Conservation (phyloP, 2,329 filamentous ascomycete species). For the Byssothecium circinans region DNA sequence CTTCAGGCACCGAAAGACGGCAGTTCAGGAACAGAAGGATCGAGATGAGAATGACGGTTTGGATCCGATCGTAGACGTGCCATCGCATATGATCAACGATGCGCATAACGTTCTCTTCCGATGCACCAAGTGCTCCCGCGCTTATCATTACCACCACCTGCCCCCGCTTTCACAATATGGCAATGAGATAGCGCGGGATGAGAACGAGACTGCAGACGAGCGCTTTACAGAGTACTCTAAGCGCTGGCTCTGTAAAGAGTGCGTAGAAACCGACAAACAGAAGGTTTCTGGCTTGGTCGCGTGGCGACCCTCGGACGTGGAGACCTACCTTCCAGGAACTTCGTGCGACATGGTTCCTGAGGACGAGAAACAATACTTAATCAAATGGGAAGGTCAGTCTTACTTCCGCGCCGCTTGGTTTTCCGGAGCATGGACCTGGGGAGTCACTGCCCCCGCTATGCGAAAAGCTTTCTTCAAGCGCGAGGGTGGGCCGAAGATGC, state of each 20-base stretch:
- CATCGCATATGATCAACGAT: conserved; percentile 71
- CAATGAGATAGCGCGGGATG: conserved; percentile 49
- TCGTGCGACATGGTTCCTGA: conserved; percentile 63
- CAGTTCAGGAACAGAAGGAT: conserved; percentile 80
- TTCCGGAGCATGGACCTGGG: conserved; percentile 86
- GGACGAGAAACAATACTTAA: conserved; percentile 84
- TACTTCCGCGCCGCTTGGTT: conserved; percentile 86
- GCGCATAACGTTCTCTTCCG: conserved; percentile 77
- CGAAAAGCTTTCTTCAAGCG: conserved; percentile 76
- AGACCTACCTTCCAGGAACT: conserved; percentile 57
- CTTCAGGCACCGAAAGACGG: conserved; percentile 72
- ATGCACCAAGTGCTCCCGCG: conserved; percentile 74
- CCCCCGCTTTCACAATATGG: conserved; percentile 53
- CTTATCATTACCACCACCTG: conserved; percentile 83
- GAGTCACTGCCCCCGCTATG: conserved; percentile 64
- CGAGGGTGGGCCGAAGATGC: conserved; percentile 68
- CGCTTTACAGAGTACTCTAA: conserved; percentile 72
- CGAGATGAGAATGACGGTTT: conserved; percentile 75
- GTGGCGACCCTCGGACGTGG: conserved; percentile 73
- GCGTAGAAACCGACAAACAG: conserved; percentile 58
- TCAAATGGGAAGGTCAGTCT: conserved; percentile 82
- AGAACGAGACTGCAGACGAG: conserved; percentile 58
- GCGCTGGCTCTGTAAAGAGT: conserved; percentile 81
- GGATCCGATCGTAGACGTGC: conserved; percentile 72
- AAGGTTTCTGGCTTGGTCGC: conserved; percentile 81